phyloP scores from a whole-genome alignment of 768 basidiomycete species.

The Boletus fagicola region DNA sequence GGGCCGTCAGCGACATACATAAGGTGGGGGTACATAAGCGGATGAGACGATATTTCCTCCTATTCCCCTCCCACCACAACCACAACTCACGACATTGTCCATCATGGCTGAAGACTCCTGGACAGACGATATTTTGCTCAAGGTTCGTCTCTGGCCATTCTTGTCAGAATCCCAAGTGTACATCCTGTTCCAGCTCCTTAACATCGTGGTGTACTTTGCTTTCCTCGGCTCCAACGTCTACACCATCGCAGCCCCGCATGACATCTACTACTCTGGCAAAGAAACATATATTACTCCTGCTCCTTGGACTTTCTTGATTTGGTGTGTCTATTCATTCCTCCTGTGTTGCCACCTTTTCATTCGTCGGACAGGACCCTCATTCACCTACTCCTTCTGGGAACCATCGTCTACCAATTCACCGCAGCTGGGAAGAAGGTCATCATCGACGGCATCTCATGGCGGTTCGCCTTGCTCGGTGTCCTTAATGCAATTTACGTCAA shows the following conservation, averaged over 20 bases:
- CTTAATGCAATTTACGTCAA: slow-evolving; percentile 89
- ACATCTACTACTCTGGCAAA: slow-evolving; percentile 69
- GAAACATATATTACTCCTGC: slow-evolving; percentile 95
- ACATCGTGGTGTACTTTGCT: slow-evolving; percentile 78
- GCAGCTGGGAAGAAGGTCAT: slow-evolving; percentile 71
- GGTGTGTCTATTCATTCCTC: slow-evolving; percentile 43
- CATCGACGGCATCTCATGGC: slow-evolving; percentile 87
- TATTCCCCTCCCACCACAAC: slow-evolving; percentile 11
- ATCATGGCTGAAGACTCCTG: slow-evolving; percentile 57
- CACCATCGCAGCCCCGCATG: slow-evolving; percentile 72
- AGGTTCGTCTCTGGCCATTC: slow-evolving; percentile 42
- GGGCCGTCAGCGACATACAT: slow-evolving; percentile 4
- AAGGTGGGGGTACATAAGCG: slow-evolving; percentile 28
- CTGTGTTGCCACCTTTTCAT: slow-evolving; percentile 8
- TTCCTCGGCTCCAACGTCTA: slow-evolving; percentile 93
- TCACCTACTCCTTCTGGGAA: slow-evolving; percentile 88
- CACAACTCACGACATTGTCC: background rate
- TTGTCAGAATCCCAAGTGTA: background rate
- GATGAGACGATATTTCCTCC: slow-evolving; percentile 18
- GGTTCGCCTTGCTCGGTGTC: slow-evolving; percentile 83
- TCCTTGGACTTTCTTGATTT: slow-evolving; percentile 88
- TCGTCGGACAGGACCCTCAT: slow-evolving; percentile 66
- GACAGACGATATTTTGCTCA: slow-evolving; percentile 81
- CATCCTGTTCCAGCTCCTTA: slow-evolving; percentile 51
- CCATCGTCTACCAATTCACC: slow-evolving; percentile 88